Conservation (phyloP, 257 asterid genomes). For the Thymus quinquecostatus region DNA sequence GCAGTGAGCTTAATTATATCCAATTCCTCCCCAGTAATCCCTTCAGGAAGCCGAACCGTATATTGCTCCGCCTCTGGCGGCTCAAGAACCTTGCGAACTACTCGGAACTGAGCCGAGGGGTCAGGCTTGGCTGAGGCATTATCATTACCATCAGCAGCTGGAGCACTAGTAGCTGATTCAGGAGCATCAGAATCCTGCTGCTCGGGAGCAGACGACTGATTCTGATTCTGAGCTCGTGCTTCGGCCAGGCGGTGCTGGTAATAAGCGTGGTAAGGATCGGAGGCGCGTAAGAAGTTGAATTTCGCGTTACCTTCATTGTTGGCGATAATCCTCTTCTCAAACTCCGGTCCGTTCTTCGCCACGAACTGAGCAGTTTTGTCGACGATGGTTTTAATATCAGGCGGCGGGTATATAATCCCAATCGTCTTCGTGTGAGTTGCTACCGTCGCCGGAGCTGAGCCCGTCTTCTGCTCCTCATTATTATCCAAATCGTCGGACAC, state of each 20-base stretch:
- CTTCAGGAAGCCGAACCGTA: conserved; percentile 92
- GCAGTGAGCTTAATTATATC: conserved; percentile 94
- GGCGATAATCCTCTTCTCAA: conserved; percentile 77
- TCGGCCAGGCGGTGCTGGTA: conserved; percentile 88
- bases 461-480: conserved; percentile 40
- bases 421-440: conserved; percentile 85
- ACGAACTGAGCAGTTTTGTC: conserved; percentile 90
- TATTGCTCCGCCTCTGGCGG: conserved; percentile 96
- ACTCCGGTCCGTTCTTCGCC: conserved; percentile 85
- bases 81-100: conserved; percentile 73
- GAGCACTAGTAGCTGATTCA: conserved; percentile 47
- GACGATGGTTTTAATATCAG: conserved; percentile 82
- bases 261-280: conserved; percentile 95
- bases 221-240: conserved; percentile 76
- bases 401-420: conserved; percentile 91
- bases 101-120: conserved; percentile 65
- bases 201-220: conserved; percentile 51
- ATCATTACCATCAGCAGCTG: conserved; percentile 47
- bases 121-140: conserved; percentile 61
- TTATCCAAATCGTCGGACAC: conserved; percentile 33
- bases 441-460: conserved; percentile 56
- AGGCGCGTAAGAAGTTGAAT: conserved; percentile 69
- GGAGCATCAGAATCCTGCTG: conserved; percentile 44
- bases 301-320: conserved; percentile 85
- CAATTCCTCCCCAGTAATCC: conserved; percentile 90